Evolutionary conservation across 306 rosid species (phyloP), one percentile per base, ranked within the genome.

Genomic region (Coriaria nepalensis): DNA sequence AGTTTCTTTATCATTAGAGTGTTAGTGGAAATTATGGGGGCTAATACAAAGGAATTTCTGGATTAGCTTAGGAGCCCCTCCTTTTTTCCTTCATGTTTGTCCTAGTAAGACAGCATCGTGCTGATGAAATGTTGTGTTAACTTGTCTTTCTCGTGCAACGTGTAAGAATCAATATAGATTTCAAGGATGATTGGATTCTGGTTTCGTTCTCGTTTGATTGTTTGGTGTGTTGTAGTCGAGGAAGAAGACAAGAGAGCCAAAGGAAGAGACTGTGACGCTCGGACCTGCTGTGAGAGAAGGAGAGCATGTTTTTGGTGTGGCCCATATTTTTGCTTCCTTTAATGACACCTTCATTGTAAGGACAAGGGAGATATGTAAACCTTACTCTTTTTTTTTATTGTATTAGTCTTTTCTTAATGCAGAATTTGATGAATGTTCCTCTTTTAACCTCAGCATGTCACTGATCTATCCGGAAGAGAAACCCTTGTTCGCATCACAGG

Each of bases 241-340:
- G 73, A 78, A 75, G 65, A 80, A 68, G 79, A 73, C 64, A 59
- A 73, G 90, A 44, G 90, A 80, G 57, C 90, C 90, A 6, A 80
- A 80, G 73, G 90, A 80, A 43, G 90, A 80, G 5, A 77, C 53
- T 10, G 90, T 80, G 33, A 80, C 90, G 5, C 59, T 80, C 4
- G 90, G 90, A 29, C 90, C 90, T 29, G 54, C 81, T 34, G 90
- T 80, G 4, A 80, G 73, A 53, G 90, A 80, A 0, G 90, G 90
- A 4, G 90, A 80, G 50, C 78, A 80, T 37, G 90, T 65, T 39
- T 80, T 80, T 6, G 90, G 90, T 0, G 90, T 80, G 0, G 84
- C 90, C 37, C 84, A 80, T 45, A 77, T 80, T 35, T 80, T 64
- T 60, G 90, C 90, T 0, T 80, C 90, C 6, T 80, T 80, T 7